Evolutionary conservation across 1,139 yeast species (phyloP), one percentile per base, ranked within the genome.

Genomic region (Debaryomyces subglobosus): DNA sequence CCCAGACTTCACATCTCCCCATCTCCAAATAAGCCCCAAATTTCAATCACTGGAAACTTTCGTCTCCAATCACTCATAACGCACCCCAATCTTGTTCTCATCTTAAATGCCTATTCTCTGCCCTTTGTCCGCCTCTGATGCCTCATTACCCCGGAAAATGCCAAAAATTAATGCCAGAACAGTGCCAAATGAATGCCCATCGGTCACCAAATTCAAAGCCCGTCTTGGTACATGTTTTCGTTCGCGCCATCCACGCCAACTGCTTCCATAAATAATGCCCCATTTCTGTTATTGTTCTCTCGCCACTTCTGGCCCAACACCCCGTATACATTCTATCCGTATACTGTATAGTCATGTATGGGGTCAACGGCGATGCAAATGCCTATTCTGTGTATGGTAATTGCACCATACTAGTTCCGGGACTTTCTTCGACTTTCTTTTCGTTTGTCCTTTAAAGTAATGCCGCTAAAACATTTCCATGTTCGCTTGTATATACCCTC

Each of bases 341-440:
- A 35, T 20, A 35, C 20, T 35, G 38, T 35, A 7, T 32, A 25
- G 38, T 20, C 38, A 18, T 35, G 38, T 35, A 35, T 35, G 43
- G 43, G 43, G 43, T 40, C 37, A 40, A 40, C 43, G 43, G 43
- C 43, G 43, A 40, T 40, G 35, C 29, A 40, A 40, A 40, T 30
- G 43, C 43, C 43, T 10, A n/a, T n/a, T 40, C 30, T 40, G 18
- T 18, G 29, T 2, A 29, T 25, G 34, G 42, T 39, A 30, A 32
- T n/a, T 30, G 16, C 33, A 25, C 41, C 30, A 38, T 38, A 25
- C 9, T 24, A 13, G 33, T 30, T 30, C 33, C 33, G 33, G 33
- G 15, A 6, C 15, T 29, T 16, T 32, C 16, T 16, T 15, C 18
- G 20, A 32, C 35, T 25, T 3, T 27, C 6, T 32, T 10, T 15